A percentile compares a stretch with the other conserved stretches of the same genome.
Conservation (phyloP, 306 rosid species). For the Erythrophleum fordii region DNA sequence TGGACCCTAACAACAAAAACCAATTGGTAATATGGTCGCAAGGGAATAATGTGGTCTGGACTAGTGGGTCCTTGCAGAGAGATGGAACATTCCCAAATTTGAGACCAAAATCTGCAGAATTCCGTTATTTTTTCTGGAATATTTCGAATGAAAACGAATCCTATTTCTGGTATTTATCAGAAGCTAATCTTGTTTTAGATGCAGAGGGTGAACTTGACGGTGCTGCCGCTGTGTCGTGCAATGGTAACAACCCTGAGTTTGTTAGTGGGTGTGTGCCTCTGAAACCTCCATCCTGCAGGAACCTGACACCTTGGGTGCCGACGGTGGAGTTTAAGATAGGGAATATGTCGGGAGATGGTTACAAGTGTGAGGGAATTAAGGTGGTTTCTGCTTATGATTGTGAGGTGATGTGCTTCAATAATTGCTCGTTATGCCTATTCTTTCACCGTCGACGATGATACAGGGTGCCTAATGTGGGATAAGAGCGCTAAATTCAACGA, state of each 20-base stretch:
- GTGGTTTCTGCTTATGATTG: constrained; percentile 25
- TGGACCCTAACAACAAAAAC: constrained; percentile 1
- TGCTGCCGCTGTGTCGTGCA: background rate
- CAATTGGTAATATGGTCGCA: constrained; percentile 27
- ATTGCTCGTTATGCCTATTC: constrained; percentile 6
- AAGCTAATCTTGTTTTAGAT: background rate
- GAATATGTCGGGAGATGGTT: background rate
- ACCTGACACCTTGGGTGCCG: background rate
- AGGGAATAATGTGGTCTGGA: background rate
- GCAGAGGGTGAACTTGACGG: background rate
- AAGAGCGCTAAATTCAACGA: background rate
- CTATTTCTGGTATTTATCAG: background rate
- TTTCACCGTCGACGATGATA: background rate
- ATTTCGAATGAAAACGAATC: constrained; percentile 7
- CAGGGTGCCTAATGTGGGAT: constrained; percentile 18
- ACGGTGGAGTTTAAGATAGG: background rate
- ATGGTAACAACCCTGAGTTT: background rate
- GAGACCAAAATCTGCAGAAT: background rate
- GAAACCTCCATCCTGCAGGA: background rate
- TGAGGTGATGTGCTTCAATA: background rate
- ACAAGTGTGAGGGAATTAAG: background rate
- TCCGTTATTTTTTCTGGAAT: background rate
- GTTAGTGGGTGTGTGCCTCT: background rate
- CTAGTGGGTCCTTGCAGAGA: background rate
- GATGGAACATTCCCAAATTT: background rate